Evolutionary conservation across 2,329 filamentous ascomycete genomes (phyloP).

Genomic region (Pestalotiopsis sp.): DNA sequence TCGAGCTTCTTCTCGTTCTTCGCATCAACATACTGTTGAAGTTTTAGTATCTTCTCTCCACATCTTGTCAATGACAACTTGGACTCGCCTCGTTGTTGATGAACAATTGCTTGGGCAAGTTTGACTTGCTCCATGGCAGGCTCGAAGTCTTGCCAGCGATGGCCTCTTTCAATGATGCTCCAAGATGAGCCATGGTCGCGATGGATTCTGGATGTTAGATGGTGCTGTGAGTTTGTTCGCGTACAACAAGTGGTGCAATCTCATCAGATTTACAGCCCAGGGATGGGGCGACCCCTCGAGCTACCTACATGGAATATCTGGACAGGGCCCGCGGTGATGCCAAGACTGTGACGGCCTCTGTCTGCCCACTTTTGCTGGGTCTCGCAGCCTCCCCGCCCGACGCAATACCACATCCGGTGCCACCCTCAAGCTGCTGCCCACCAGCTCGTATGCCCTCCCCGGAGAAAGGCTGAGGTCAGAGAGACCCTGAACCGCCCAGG

Average conservation of each 20-base stretch:
- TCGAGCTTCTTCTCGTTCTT: slow-evolving; percentile 47
- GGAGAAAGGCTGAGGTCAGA: not conserved
- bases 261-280: not conserved
- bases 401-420: not conserved
- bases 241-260: not conserved
- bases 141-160: not conserved
- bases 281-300: not conserved
- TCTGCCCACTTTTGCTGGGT: not conserved
- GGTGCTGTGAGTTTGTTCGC: not conserved
- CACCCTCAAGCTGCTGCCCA: not conserved
- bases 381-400: not conserved
- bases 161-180: slow-evolving; percentile 1
- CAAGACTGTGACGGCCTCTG: not conserved
- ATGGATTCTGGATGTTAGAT: not conserved
- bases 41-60: not conserved
- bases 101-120: slow-evolving; percentile 39
- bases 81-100: slow-evolving; percentile 38
- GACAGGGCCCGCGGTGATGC: not conserved
- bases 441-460: not conserved
- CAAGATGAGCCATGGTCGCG: not conserved
- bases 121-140: slow-evolving; percentile 31
- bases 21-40: slow-evolving; percentile 39
- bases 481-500: not conserved
- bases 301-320: not conserved
- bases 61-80: not conserved